Percentiles rank a stretch among this genome's conserved stretches.
These are phyloP conservation scores for Microbotryum lychnidis-dioicae DNA, from an alignment of 1,284 basidiomycete genomes.

Conservation along the genomic window DNA sequence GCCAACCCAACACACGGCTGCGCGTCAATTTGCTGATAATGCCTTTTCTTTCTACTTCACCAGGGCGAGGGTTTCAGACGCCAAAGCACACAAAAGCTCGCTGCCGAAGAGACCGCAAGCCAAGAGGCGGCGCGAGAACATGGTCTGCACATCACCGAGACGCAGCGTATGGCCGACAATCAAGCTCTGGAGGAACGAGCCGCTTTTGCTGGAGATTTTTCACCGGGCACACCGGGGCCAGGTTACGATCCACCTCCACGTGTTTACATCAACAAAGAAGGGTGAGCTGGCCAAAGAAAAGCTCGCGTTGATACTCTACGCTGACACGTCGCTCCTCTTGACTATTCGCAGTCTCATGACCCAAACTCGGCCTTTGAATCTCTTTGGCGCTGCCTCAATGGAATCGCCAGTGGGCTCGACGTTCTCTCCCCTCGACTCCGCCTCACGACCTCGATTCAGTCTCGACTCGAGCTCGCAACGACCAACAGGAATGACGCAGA, in stretches of 20 bases:
- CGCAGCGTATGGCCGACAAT: background rate
- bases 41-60: background rate
- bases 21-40: background rate
- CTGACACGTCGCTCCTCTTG: background rate
- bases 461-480: constrained; percentile 8
- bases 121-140: no score
- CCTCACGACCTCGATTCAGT: constrained; percentile 10
- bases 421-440: constrained; percentile 1
- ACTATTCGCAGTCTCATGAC: constrained; percentile 16
- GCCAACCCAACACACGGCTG: no score
- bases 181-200: constrained; percentile 14
- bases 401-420: constrained; percentile 11
- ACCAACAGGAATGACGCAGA: constrained; percentile 9
- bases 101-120: constrained; percentile 6
- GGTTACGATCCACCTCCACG: constrained; percentile 17
- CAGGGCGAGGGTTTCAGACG: constrained; percentile 25
- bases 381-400: constrained; percentile 21
- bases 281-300: background rate
- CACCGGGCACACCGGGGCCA: constrained; percentile 11
- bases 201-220: constrained; percentile 16
- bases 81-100: constrained; percentile 1
- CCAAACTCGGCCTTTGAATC: constrained; percentile 26
- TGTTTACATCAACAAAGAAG: constrained; percentile 31
- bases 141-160: constrained; percentile 12
- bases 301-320: no score